A percentile compares a stretch with the other conserved stretches of the same genome.
These are phyloP conservation scores for Oenanthe sinensis DNA, from an alignment of 129 eudicot species.

Conservation along the genomic window DNA sequence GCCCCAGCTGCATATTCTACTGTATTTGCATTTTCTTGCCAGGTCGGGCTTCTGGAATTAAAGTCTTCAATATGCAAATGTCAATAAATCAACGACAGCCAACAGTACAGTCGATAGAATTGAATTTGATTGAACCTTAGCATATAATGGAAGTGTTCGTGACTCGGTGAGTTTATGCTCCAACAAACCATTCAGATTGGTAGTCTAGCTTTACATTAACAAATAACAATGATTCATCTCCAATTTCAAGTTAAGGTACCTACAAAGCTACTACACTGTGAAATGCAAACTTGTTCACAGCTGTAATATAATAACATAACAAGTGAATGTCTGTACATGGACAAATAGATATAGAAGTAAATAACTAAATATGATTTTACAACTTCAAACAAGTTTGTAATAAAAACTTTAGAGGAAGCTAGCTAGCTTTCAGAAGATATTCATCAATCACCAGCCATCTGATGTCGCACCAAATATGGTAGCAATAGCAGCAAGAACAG, in stretches of 20 bases:
- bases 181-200: neutral
- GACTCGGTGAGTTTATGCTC: neutral
- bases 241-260: neutral
- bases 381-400: neutral
- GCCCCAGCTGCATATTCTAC: no score
- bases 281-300: neutral
- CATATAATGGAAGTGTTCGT: no score
- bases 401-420: neutral
- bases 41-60: no score
- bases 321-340: neutral
- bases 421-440: neutral
- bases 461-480: slow-evolving; percentile 43
- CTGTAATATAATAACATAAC: neutral
- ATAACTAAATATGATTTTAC: neutral
- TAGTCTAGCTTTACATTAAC: neutral
- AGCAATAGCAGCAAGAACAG: slow-evolving; percentile 53
- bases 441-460: slow-evolving; percentile 29
- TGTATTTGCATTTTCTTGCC: no score
- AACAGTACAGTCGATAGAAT: neutral
- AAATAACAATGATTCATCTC: neutral
- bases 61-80: no score
- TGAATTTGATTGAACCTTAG: neutral
- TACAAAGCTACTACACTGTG: neutral
- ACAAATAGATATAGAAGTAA: neutral
- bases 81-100: neutral